These are phyloP conservation scores for Gossypium davidsonii DNA, from an alignment of 441 rosid species.

Conservation along the genomic window DNA sequence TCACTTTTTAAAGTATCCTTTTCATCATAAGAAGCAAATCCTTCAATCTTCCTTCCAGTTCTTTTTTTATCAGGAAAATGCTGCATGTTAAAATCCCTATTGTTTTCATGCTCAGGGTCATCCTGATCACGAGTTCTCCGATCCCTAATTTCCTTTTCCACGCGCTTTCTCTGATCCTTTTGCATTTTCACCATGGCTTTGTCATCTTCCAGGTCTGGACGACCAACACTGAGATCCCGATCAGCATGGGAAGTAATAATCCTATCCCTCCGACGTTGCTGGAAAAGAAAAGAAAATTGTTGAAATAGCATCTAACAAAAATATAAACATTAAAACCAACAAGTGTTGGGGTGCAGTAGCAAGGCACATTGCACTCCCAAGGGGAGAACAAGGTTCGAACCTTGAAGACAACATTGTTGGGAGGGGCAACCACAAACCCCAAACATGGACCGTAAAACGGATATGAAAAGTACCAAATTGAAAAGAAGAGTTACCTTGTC, in stretches of 20 bases:
- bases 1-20: slow-evolving; percentile 72
- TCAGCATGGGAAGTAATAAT: slow-evolving; percentile 49
- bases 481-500: slow-evolving; percentile 55
- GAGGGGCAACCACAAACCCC: too few relatives aligned
- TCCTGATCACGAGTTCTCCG: slow-evolving; percentile 66
- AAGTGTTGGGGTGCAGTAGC: too few relatives aligned
- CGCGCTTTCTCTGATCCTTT: slow-evolving; percentile 66
- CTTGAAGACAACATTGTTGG: too few relatives aligned
- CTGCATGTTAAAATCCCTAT: slow-evolving; percentile 47
- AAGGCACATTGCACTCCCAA: too few relatives aligned
- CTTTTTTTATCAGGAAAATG: slow-evolving; percentile 61
- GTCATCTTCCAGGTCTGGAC: slow-evolving; percentile 69
- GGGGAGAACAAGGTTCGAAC: too few relatives aligned
- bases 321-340: not conserved
- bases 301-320: not conserved
- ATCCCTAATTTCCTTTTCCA: slow-evolving; percentile 73
- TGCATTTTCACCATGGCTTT: slow-evolving; percentile 54
- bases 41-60: slow-evolving; percentile 56
- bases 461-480: not conserved
- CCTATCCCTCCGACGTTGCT: slow-evolving; percentile 75
- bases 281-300: slow-evolving; percentile 12
- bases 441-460: too few relatives aligned
- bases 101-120: slow-evolving; percentile 64
- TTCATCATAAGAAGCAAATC: slow-evolving; percentile 44
- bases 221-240: slow-evolving; percentile 64